A percentile compares a stretch with the other conserved stretches of the same genome.
Conservation (phyloP, 2,329 filamentous ascomycete species). For the Aspergillus japonicus region DNA sequence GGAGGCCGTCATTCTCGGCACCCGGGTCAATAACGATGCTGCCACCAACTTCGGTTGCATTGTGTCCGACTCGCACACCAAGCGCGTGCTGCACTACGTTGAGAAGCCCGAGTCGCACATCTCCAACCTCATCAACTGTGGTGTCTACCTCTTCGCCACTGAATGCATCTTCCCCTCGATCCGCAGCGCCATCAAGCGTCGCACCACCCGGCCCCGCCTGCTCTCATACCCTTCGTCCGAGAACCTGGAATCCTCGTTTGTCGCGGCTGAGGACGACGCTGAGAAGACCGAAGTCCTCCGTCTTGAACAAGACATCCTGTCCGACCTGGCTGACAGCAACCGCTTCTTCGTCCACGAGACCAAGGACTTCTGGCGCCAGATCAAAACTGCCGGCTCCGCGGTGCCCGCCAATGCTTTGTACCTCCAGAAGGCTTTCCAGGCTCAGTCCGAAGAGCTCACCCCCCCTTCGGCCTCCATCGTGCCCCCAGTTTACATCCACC, state of each 20-base stretch:
- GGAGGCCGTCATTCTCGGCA: conserved; percentile 94
- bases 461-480: conserved; percentile 83
- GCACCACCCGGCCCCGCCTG: conserved; percentile 84
- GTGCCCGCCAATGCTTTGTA: conserved; percentile 97
- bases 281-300: conserved; percentile 84
- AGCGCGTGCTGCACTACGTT: conserved; percentile 96
- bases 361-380: conserved; percentile 99
- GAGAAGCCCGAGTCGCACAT: conserved; percentile 98
- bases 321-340: conserved; percentile 93
- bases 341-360: conserved; percentile 98
- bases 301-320: conserved; percentile 93
- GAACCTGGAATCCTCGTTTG: conserved; percentile 72
- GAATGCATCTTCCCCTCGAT: conserved; percentile 97
- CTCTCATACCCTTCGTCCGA: conserved; percentile 95
- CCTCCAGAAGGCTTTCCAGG: conserved; percentile 88
- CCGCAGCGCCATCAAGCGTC: conserved; percentile 89
- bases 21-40: conserved; percentile 83
- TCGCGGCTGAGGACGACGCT: conserved; percentile 68
- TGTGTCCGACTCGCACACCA: conserved; percentile 88
- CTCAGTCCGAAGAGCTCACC: conserved; percentile 75
- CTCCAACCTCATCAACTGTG: conserved; percentile 98
- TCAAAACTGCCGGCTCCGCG: conserved; percentile 97
- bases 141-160: conserved; percentile 94
- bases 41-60: conserved; percentile 98
- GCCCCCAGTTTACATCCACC: conserved; percentile 92